Evolutionary conservation across 2,329 filamentous ascomycete species (phyloP).

Genomic region (Dothistroma pini): DNA sequence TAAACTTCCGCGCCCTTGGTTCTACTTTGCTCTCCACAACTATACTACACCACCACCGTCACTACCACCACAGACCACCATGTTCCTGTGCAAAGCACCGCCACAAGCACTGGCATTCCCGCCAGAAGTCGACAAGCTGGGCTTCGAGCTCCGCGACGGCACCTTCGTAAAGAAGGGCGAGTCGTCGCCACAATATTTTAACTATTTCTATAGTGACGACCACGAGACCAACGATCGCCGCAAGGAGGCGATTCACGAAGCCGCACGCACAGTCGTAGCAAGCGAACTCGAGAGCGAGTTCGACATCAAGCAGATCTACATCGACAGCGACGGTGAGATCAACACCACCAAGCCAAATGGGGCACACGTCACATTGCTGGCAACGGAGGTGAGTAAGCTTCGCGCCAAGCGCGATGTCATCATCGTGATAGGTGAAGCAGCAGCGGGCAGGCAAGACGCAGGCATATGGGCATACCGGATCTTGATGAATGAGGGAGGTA

Average conservation of each 20-base stretch:
- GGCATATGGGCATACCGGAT: slow-evolving; percentile 71
- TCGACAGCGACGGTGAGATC: slow-evolving; percentile 20
- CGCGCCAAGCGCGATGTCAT: slow-evolving; percentile 56
- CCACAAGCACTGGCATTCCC: neutral
- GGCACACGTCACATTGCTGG: slow-evolving; percentile 67
- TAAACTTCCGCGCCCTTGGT: neutral
- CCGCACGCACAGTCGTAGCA: slow-evolving; percentile 27
- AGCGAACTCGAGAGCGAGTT: slow-evolving; percentile 12
- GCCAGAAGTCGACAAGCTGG: neutral
- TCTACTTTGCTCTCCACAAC: neutral
- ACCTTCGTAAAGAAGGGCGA: neutral
- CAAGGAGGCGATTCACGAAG: slow-evolving; percentile 60
- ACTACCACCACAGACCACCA: neutral
- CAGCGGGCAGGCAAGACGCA: slow-evolving; percentile 67
- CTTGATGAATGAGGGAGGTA: slow-evolving; percentile 59
- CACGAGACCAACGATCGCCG: slow-evolving; percentile 73
- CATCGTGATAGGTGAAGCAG: slow-evolving; percentile 66
- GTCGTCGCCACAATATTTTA: slow-evolving; percentile 57
- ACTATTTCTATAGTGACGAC: slow-evolving; percentile 70
- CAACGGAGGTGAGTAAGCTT: slow-evolving; percentile 52
- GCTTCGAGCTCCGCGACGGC: slow-evolving; percentile 3
- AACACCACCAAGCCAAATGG: slow-evolving; percentile 32
- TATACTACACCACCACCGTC: neutral
- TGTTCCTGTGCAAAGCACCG: slow-evolving; percentile 4
- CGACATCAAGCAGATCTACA: slow-evolving; percentile 25